Percentiles rank a stretch among this genome's conserved stretches.
Evolutionary conservation across 108 stramenopile genomes (phyloP).

Genomic region (Aureococcus anophagefferens): DNA sequence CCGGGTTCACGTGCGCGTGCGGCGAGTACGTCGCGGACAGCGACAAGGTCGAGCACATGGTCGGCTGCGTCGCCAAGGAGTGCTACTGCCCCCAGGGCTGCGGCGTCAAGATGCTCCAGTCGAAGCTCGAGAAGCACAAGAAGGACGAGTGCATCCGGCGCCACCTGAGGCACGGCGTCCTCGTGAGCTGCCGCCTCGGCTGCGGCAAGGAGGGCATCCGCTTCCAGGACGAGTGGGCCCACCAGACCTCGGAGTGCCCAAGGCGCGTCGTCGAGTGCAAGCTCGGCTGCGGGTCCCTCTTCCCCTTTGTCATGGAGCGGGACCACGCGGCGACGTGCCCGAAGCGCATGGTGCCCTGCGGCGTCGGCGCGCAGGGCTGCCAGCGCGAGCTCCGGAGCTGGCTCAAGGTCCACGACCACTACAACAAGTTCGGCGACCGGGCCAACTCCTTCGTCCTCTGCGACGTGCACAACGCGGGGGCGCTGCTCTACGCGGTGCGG

Average conservation of each 20-base stretch:
- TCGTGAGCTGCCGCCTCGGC: constrained; percentile 4
- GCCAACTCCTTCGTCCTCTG: constrained; percentile 3
- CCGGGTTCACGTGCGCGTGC: background rate
- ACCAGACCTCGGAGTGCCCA: constrained; percentile 10
- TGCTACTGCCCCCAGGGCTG: constrained; percentile 14
- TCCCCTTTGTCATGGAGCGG: background rate
- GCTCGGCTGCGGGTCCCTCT: background rate
- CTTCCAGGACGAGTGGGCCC: constrained; percentile 3
- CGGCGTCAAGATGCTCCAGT: constrained; percentile 5
- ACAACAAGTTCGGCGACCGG: background rate
- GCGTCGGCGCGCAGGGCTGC: constrained; percentile 6
- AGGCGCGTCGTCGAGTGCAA: constrained; percentile 12
- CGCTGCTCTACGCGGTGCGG: constrained; percentile 5
- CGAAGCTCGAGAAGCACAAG: constrained; percentile 1
- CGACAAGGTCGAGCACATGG: background rate
- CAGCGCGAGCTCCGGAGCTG: constrained; percentile 3
- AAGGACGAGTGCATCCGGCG: constrained; percentile 5
- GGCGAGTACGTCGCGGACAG: background rate
- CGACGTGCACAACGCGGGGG: constrained; percentile 7
- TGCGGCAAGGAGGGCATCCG: background rate
- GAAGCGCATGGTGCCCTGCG: constrained; percentile 2
- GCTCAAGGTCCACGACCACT: background rate
- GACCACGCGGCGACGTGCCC: constrained; percentile 1
- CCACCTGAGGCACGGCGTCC: constrained; percentile 1
- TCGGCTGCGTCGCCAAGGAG: constrained; percentile 2